Conservation (phyloP, 192 early-diverging fungal species). For the Diversispora eburnea region DNA sequence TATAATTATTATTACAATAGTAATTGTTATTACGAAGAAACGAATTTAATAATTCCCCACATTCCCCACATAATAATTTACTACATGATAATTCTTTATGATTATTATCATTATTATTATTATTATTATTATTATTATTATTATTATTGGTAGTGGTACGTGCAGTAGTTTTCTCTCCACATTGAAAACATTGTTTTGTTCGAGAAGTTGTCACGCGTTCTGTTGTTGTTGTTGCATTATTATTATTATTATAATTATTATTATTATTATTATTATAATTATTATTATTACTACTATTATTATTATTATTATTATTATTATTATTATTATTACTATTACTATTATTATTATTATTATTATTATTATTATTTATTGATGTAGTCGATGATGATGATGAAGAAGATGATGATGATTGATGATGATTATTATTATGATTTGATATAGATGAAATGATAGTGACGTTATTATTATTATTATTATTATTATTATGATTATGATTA, state of each 20-base stretch:
- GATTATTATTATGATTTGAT: too few relatives aligned
- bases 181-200: conserved; percentile 7
- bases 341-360: too few relatives aligned
- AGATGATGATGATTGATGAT: too few relatives aligned
- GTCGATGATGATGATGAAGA: too few relatives aligned
- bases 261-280: not conserved
- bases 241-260: too few relatives aligned
- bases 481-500: too few relatives aligned
- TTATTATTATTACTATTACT: too few relatives aligned
- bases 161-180: not conserved
- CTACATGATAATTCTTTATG: not conserved
- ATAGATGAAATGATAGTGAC: too few relatives aligned
- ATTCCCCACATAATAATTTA: conserved; percentile 1
- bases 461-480: too few relatives aligned
- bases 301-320: too few relatives aligned
- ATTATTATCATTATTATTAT: not conserved
- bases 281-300: not conserved
- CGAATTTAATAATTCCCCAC: conserved; percentile 13
- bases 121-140: too few relatives aligned
- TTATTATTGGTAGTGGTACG: not conserved
- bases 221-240: not conserved
- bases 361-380: too few relatives aligned
- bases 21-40: not conserved
- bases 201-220: not conserved
- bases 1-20: not conserved